Percentiles rank a stretch among this genome's conserved stretches.
Evolutionary conservation across 2,329 filamentous ascomycete species (phyloP).

Genomic region (Emericellopsis atlantica): DNA sequence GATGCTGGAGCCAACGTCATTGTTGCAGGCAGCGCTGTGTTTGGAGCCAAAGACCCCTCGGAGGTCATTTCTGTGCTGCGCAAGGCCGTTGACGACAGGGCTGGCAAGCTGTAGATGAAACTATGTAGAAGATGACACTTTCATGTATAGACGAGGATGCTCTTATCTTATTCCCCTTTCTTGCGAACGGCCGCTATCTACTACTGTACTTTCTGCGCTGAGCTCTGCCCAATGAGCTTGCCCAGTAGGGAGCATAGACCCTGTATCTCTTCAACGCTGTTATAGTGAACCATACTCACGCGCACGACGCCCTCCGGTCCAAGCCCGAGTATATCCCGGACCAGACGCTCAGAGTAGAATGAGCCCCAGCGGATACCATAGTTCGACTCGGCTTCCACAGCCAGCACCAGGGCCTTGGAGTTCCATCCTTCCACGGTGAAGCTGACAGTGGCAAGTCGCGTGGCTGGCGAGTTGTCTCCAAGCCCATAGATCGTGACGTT

Average conservation of each 20-base stretch:
- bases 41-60: slow-evolving; percentile 77
- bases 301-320: slow-evolving; percentile 47
- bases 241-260: too few species aligned
- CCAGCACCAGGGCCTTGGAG: slow-evolving; percentile 46
- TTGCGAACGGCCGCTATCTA: too few species aligned
- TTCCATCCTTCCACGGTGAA: slow-evolving; percentile 47
- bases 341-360: slow-evolving; percentile 55
- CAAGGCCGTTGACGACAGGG: slow-evolving; percentile 57
- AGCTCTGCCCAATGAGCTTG: too few species aligned
- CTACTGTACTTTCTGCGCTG: too few species aligned
- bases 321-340: slow-evolving; percentile 44
- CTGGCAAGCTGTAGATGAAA: slow-evolving; percentile 15
- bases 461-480: slow-evolving; percentile 13
- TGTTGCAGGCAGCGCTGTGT: slow-evolving; percentile 91
- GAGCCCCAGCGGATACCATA: slow-evolving; percentile 55
- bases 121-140: too few species aligned
- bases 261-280: slow-evolving; percentile 22
- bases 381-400: slow-evolving; percentile 43
- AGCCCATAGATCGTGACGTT: slow-evolving; percentile 46
- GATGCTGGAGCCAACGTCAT: slow-evolving; percentile 97
- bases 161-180: too few species aligned
- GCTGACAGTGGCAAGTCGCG: slow-evolving; percentile 42
- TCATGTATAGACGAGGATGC: too few species aligned
- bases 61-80: slow-evolving; percentile 78
- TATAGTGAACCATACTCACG: slow-evolving; percentile 64